Evolutionary conservation across 192 early-diverging fungal species (phyloP).

Genomic region (Backusella macrospora): DNA sequence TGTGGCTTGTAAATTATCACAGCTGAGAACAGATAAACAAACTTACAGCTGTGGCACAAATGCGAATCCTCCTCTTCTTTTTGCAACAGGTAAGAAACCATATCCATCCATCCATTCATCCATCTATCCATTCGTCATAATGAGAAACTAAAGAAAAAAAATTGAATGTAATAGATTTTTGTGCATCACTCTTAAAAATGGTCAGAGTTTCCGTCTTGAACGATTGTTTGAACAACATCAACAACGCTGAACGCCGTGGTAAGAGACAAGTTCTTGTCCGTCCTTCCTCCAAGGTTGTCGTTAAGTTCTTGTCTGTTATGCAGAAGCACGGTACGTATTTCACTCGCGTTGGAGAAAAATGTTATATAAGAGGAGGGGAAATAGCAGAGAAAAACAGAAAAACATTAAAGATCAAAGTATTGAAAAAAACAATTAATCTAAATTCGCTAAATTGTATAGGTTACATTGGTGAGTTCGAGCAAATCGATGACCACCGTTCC

Average conservation of each 20-base stretch:
- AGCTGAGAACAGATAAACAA: conserved; percentile 11
- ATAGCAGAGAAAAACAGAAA: not conserved
- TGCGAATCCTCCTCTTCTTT: conserved; percentile 1
- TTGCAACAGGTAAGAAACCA: conserved; percentile 15
- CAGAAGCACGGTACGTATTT: conserved; percentile 88
- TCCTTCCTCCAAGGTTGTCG: conserved; percentile 96
- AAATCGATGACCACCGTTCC: conserved; percentile 96
- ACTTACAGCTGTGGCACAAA: not conserved
- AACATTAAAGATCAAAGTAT: not conserved
- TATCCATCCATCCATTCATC: conserved; percentile 28
- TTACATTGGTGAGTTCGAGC: conserved; percentile 99
- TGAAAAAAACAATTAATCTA: not conserved
- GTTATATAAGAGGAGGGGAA: not conserved
- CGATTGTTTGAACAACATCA: conserved; percentile 98
- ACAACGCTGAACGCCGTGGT: conserved; percentile 98
- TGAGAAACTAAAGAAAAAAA: not conserved
- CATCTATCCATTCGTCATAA: conserved; percentile 23
- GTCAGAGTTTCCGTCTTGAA: conserved; percentile 95
- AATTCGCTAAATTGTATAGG: conserved; percentile 47
- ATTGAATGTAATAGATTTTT: conserved; percentile 9
- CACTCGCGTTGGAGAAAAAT: not conserved
- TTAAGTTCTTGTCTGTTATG: conserved; percentile 99
- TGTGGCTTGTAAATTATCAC: not conserved
- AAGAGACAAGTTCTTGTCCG: conserved; percentile 98
- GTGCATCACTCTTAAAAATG: conserved; percentile 62